Base-by-base conservation (phyloP, 169 alveolate genomes). In the Eimeria sp. region DNA sequence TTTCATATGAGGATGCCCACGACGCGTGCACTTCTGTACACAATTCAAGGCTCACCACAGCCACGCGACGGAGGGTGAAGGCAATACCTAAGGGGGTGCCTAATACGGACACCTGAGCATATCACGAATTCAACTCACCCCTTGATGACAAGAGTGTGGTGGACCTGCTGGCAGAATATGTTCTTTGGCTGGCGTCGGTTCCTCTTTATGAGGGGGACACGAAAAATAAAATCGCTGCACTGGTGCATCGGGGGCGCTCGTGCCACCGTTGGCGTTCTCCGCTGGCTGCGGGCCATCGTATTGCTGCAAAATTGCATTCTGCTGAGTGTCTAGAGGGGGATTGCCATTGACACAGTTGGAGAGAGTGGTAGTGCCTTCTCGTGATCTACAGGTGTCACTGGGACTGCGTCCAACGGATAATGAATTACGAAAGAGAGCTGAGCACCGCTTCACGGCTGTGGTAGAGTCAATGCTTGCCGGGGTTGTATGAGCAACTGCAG, bases 391-490 rank as follows among this genome's bases (percentile, higher is more conserved):
- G 54, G 4, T 73, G 51, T 27, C 76, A 30, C 54, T 57, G 57
- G 70, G 91, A 34, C 91, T 30, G 76, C 47, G 76, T 43, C 22
- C 91, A 57, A 61, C 57, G 34, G 91, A 83, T 27, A 57, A 30
- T 51, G 91, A 34, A 57, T 58, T 83, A 51, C 76, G 57, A 25
- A 83, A 83, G 30, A 54, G 91, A 57, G 58, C 16, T 61, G 57
- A 27, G n/a, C 54, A 51, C 76, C 72, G 27, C 40, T 54, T 34
- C 27, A 54, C 67, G 51, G 91, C 58, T 30, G 27, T 61, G 5
- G 57, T 54, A 49, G 91, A 30, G 47, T 83, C 91, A 57, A 83
- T 27, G 91, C 91, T 58, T 75, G 20, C 27, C 54, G n/a, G 67
- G 34, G 91, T 58, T 30, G 76, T 30, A 40, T 57, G 30, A 40